These are phyloP conservation scores for Pascua sp. DNA, from an alignment of 1,284 basidiomycete genomes.

Conservation along the genomic window DNA sequence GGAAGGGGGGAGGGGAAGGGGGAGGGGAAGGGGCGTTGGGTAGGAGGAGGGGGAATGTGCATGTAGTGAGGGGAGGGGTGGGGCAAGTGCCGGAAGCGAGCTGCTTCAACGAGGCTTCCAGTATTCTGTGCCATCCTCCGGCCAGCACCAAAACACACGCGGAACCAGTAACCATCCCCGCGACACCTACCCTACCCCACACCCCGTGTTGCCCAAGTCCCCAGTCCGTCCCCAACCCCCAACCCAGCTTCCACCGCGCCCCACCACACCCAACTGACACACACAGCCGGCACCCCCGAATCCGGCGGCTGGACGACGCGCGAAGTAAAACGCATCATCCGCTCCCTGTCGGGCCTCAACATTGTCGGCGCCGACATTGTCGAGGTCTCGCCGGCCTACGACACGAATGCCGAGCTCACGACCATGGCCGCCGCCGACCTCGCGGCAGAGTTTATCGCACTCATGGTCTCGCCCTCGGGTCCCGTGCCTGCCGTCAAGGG, in stretches of 20 bases:
- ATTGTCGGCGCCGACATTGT: constrained; percentile 60
- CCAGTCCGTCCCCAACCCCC: no score
- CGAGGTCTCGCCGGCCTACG: constrained; percentile 45
- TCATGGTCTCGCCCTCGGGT: constrained; percentile 14
- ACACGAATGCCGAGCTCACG: constrained; percentile 46
- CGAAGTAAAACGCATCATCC: constrained; percentile 48
- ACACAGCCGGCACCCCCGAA: constrained; percentile 43
- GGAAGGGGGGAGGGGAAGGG: neutral
- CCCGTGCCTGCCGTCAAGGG: constrained; percentile 11
- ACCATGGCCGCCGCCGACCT: constrained; percentile 47
- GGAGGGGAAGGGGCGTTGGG: neutral
- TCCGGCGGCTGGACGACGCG: constrained; percentile 51
- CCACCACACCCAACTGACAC: neutral
- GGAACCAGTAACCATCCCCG: no score
- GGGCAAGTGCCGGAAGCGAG: no score
- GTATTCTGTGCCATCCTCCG: no score
- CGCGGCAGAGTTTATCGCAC: constrained; percentile 38
- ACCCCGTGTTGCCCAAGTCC: no score
- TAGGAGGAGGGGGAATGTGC: no score
- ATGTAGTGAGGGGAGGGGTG: no score
- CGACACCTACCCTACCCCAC: no score
- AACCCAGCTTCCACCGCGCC: neutral
- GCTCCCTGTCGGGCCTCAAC: constrained; percentile 47
- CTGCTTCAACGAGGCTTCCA: no score
- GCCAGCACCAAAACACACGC: no score